phyloP scores from a whole-genome alignment of 108 stramenopile genomes.

The Parietichytrium sp. region DNA sequence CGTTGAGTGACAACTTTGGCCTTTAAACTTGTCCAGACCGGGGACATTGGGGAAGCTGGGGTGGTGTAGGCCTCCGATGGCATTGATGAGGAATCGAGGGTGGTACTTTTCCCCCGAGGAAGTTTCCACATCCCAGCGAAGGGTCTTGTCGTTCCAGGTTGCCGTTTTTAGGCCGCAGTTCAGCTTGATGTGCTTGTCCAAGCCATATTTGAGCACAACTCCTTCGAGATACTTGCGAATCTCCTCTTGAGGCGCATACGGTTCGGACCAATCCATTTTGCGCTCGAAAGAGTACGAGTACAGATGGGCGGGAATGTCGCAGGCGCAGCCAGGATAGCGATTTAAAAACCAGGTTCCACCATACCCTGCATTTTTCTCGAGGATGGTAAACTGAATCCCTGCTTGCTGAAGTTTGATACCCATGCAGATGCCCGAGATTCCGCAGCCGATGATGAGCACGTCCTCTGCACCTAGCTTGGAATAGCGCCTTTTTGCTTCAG shows the following conservation, averaged over 20 bases:
- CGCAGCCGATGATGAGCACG: constrained; percentile 28
- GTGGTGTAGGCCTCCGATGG: constrained; percentile 17
- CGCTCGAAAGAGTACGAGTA: constrained; percentile 15
- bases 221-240: neutral
- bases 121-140: neutral
- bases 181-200: neutral
- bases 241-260: constrained; percentile 27
- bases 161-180: neutral
- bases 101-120: neutral
- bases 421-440: constrained; percentile 39
- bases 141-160: neutral
- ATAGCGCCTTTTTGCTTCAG: too few species aligned
- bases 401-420: constrained; percentile 21
- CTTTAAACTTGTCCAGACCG: neutral
- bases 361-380: constrained; percentile 16
- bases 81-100: constrained; percentile 33
- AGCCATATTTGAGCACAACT: constrained; percentile 10
- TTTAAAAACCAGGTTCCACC: constrained; percentile 31
- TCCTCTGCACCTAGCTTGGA: neutral
- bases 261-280: constrained; percentile 34
- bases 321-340: neutral
- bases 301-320: constrained; percentile 23
- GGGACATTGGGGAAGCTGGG: neutral
- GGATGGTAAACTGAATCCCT: neutral
- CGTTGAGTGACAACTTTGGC: constrained; percentile 2